Evolutionary conservation across 441 rosid genomes (phyloP).

Genomic region (Flueggea neowawraea): DNA sequence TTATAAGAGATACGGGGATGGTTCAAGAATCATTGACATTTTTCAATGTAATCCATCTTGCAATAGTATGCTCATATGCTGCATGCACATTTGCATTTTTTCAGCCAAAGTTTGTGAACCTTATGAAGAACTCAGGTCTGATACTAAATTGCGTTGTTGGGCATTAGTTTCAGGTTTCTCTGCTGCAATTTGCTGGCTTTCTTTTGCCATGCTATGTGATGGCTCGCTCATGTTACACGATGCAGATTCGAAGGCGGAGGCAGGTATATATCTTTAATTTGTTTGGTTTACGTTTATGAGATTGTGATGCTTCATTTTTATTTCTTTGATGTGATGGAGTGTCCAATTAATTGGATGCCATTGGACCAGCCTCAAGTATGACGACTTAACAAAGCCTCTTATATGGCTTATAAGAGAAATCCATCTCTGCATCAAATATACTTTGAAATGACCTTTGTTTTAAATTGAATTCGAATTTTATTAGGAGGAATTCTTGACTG

Average conservation of each 20-base stretch:
- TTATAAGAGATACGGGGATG: slow-evolving; percentile 37
- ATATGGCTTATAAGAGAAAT: no score
- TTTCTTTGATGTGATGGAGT: no score
- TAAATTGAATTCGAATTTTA: no score
- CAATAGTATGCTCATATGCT: background rate
- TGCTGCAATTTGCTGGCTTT: slow-evolving; percentile 60
- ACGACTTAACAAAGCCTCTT: no score
- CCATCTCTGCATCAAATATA: no score
- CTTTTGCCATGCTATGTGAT: slow-evolving; percentile 59
- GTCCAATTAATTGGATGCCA: no score
- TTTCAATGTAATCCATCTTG: slow-evolving; percentile 34
- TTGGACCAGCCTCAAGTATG: no score
- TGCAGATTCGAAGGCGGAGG: slow-evolving; percentile 51
- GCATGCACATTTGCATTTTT: background rate
- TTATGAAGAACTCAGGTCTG: no score
- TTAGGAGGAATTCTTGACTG: no score
- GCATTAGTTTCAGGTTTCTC: slow-evolving; percentile 53
- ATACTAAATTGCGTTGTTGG: slow-evolving; percentile 4
- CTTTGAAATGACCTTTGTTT: no score
- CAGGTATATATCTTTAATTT: slow-evolving; percentile 25
- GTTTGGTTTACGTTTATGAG: no score
- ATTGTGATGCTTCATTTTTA: no score
- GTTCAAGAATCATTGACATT: slow-evolving; percentile 39
- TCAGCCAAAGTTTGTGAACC: background rate
- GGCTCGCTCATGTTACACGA: slow-evolving; percentile 47